Evolutionary conservation across 2,329 filamentous ascomycete genomes (phyloP), one percentile per base, ranked within the genome.

Genomic region (Pseudopyricularia javanii): DNA sequence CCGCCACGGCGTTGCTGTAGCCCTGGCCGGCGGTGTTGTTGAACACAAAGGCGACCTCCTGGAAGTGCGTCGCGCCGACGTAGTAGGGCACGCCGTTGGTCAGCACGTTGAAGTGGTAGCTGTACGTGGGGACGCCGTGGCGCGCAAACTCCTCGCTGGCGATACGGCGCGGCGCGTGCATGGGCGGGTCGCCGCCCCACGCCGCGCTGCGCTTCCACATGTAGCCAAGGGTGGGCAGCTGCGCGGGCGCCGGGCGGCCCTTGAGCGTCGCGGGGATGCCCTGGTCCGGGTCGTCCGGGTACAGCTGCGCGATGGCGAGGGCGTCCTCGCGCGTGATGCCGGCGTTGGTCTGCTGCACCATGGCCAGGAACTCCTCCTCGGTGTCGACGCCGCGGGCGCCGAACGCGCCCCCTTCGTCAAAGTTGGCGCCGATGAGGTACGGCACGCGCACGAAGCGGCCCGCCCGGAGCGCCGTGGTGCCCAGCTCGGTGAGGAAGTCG

Each of bases 371-470:
- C 50, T 82, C 70, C 15, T 66, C 71, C 11, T 71, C 75, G 1
- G 74, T 79, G 60, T 82, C 75, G 56, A 84, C 74, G 15, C 73
- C 75, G 6, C 56, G 62, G 11, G 73, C 71, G 0, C 70, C 74
- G 59, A 83, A 84, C 1, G 69, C 68, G 1, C 75, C 75, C 37
- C 68, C 84, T 62, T 88, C 84, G 58, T 87, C 83, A 1, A 75
- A 75, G 62, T 85, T 86, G 34, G 74, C 75, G 7, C 85, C 83
- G 33, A 74, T 68, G 7, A 88, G 70, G 40, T 86, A 74, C 1
- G 82, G 80, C 0, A 86, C 79, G 51, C 79, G 73, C 53, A 85
- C 76, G 57, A 86, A 85, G 17, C 74, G 72, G 48, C 81, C 82
- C 12, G 33, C n/a, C n/a, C 32, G 20, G 32, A 50, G 49, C 12